These are phyloP conservation scores for Quercus cerris DNA, from an alignment of 306 rosid species.

Conservation along the genomic window DNA sequence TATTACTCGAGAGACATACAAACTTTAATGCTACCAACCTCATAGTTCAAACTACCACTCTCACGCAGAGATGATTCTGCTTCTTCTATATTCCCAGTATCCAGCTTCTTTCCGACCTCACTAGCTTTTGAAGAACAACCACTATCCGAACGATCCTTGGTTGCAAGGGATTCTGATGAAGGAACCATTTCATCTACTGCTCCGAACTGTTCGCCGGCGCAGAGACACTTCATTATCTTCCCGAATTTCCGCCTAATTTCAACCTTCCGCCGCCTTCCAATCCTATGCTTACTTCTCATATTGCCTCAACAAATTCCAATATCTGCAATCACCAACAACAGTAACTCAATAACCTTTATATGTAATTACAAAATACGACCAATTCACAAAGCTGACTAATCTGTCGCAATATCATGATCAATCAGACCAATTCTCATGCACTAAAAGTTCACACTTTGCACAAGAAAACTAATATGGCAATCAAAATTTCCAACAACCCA, in stretches of 20 bases:
- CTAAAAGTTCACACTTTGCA: background rate
- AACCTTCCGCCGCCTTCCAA: conserved; percentile 31
- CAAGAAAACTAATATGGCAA: background rate
- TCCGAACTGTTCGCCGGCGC: conserved; percentile 50
- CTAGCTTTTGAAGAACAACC: conserved; percentile 30
- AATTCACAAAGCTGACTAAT: background rate
- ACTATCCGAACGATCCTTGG: conserved; percentile 38
- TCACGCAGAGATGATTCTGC: conserved; percentile 82
- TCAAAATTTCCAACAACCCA: background rate
- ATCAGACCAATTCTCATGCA: background rate
- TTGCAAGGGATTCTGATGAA: conserved; percentile 45
- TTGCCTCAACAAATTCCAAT: conserved; percentile 31
- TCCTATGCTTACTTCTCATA: conserved; percentile 37
- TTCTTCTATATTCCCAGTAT: conserved; percentile 76
- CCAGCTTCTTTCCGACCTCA: conserved; percentile 38
- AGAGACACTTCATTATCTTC: conserved; percentile 61
- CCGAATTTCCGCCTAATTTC: conserved; percentile 31
- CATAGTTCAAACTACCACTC: conserved; percentile 81
- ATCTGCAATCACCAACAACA: conserved; percentile 37
- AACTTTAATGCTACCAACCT: conserved; percentile 49
- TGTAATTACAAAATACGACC: conserved; percentile 7
- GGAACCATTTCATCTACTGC: conserved; percentile 41
- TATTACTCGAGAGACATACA: conserved; percentile 1
- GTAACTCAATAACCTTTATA: conserved; percentile 18
- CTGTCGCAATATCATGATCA: conserved; percentile 5